Conservation (phyloP, 805 yeast species). For the Teunomyces kruisii region DNA sequence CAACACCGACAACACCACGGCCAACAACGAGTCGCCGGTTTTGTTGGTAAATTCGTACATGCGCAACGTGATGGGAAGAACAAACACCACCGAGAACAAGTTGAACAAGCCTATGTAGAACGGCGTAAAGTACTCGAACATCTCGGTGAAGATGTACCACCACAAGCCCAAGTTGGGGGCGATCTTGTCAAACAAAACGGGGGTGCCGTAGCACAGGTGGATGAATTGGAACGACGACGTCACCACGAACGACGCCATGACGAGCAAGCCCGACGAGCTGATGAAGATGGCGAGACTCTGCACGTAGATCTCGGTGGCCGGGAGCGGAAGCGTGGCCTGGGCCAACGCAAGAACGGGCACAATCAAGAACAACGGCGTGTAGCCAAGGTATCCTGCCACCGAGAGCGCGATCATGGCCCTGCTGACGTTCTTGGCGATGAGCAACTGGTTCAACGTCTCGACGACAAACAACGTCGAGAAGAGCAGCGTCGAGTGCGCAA, state of each 20-base stretch:
- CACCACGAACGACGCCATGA: constrained; percentile 24
- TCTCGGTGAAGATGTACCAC: constrained; percentile 98
- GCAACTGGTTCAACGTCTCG: constrained; percentile 43
- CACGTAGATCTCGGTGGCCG: background rate
- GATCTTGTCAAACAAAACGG: constrained; percentile 63
- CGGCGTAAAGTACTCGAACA: constrained; percentile 84
- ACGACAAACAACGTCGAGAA: constrained; percentile 61
- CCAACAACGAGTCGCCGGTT: constrained; percentile 57
- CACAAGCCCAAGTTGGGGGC: constrained; percentile 92
- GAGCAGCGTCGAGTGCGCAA: constrained; percentile 65
- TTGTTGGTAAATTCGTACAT: constrained; percentile 34
- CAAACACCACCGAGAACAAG: constrained; percentile 62
- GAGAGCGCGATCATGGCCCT: constrained; percentile 56
- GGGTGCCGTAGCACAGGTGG: constrained; percentile 49
- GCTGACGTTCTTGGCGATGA: constrained; percentile 37
- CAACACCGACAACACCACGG: constrained; percentile 42
- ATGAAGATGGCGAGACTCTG: constrained; percentile 14
- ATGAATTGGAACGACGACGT: constrained; percentile 29
- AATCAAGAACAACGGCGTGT: constrained; percentile 59
- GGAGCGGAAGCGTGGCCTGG: constrained; percentile 13
- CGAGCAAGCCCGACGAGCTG: constrained; percentile 17
- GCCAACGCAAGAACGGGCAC: constrained; percentile 54
- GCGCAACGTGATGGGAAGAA: constrained; percentile 73
- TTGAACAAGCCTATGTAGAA: constrained; percentile 86
- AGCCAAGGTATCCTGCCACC: constrained; percentile 61